Evolutionary conservation across 768 basidiomycete genomes (phyloP), one percentile per base, ranked within the genome.

Genomic region (Phylloporus scabripes): DNA sequence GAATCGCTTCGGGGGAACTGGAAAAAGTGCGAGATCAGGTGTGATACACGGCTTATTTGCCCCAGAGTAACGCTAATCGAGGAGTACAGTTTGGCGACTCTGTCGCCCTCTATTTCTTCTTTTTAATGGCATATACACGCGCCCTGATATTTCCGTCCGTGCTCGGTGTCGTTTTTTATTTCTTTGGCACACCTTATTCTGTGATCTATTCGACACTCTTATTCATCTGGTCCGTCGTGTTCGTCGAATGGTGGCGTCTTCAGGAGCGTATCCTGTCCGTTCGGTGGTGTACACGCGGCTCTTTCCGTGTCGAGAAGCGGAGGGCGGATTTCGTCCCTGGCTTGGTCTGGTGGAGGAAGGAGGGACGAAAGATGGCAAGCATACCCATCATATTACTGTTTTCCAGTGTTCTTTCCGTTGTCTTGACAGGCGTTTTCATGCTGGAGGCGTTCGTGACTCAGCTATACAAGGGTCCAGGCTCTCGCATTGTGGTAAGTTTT

Each of bases 191-290:
- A 1, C 78, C 85, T 0, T 97, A 92, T 67, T 85, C 85, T 8
- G 77, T 86, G 10, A 40, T 79, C 4, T 97, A 92, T 64, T 91
- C 91, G 0, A 68, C 77, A 46, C 68, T 88, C 18, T 70, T 95
- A 41, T 78, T 82, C n/a, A 47, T 92, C 3, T 99, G 94, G 89
- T 84, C 87, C 0, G 74, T 92, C 41, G 66, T 78, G 17, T 95
- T 94, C 59, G 86, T 94, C 52, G 93, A 97, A 65, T 85, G 83
- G 74, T 99, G 95, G 95, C 79, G 87, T 24, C 78, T 96, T 32
- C 80, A 80, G 50, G 90, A 98, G 67, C 81, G 86, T 15, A 81
- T 84, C 34, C 72, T 95, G n/a, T 81, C 90, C 2, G 77, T 92
- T 41, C 76, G 82, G 26, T 94, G 90, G 75, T 86, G 87, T 4